Percentiles rank a stretch among this genome's conserved stretches.
Evolutionary conservation across 306 rosid species (phyloP).

Genomic region (Begonia peltatifolia): DNA sequence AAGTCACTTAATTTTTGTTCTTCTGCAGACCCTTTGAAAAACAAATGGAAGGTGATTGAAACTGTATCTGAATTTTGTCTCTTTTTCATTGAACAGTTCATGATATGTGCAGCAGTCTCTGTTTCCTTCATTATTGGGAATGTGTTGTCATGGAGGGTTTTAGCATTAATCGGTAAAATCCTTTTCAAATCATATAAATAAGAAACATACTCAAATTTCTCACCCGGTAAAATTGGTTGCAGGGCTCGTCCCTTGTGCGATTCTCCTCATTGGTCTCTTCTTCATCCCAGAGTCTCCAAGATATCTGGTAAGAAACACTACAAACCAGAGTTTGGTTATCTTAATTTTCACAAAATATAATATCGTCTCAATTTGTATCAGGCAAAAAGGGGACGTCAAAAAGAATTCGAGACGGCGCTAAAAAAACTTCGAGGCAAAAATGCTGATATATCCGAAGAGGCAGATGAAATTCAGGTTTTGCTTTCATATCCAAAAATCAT

Average conservation of each 20-base stretch:
- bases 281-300: conserved; percentile 95
- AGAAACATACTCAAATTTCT: background rate
- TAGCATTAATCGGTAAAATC: conserved; percentile 54
- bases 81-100: conserved; percentile 27
- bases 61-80: background rate
- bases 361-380: conserved; percentile 9
- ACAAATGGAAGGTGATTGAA: background rate
- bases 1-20: background rate
- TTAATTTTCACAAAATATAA: too few relatives aligned
- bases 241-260: conserved; percentile 67
- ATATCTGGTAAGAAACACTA: conserved; percentile 62
- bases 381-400: conserved; percentile 50
- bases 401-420: conserved; percentile 51
- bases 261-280: conserved; percentile 66
- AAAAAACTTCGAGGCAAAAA: conserved; percentile 66
- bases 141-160: conserved; percentile 61
- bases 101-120: conserved; percentile 60
- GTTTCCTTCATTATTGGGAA: conserved; percentile 63
- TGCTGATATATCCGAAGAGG: conserved; percentile 49
- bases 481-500: background rate
- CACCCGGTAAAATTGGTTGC: conserved; percentile 14
- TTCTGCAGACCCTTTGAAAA: background rate
- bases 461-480: conserved; percentile 69
- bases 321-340: too few relatives aligned
- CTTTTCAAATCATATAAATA: background rate